phyloP scores from a whole-genome alignment of 164 flowering plant species.

The Brasenia schreberi region DNA sequence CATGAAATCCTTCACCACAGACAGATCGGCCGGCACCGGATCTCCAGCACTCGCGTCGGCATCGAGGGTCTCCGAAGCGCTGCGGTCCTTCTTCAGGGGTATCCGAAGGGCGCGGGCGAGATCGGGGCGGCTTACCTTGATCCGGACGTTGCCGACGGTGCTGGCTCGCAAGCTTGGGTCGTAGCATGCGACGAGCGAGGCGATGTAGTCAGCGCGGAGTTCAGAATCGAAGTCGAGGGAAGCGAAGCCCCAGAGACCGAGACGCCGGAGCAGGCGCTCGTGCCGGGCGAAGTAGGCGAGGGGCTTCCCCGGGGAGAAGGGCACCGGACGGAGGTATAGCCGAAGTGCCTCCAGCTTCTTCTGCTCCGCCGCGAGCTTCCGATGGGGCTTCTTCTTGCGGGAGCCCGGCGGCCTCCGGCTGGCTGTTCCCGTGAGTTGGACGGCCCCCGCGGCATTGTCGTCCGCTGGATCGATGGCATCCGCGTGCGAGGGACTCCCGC shows the following conservation, averaged over 20 bases:
- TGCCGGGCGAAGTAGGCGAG: conserved; percentile 37
- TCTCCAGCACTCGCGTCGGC: conserved; percentile 9
- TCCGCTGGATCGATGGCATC: not conserved
- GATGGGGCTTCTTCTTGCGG: not conserved
- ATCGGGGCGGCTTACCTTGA: conserved; percentile 49
- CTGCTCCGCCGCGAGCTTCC: conserved; percentile 18
- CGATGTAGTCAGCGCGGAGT: conserved; percentile 43
- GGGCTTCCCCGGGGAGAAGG: conserved; percentile 43
- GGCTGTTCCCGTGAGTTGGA: not conserved
- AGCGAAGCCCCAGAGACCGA: conserved; percentile 84
- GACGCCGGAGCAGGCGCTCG: conserved; percentile 36
- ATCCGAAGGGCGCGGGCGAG: conserved; percentile 64
- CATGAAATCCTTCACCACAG: conserved; percentile 44
- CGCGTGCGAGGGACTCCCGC: not conserved
- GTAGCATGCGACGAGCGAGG: conserved; percentile 41
- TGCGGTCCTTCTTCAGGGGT: conserved; percentile 45
- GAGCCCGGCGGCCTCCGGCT: not conserved
- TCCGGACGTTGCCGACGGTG: conserved; percentile 31
- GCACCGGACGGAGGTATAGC: conserved; percentile 32
- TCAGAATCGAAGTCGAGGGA: conserved; percentile 43
- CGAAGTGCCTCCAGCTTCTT: conserved; percentile 26
- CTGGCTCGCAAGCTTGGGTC: conserved; percentile 14
- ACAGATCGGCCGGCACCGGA: conserved; percentile 23
- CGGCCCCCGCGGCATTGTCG: not conserved
- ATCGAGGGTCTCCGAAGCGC: conserved; percentile 12